Conservation (phyloP, 2,329 filamentous ascomycete species). For the Nemania abortiva region DNA sequence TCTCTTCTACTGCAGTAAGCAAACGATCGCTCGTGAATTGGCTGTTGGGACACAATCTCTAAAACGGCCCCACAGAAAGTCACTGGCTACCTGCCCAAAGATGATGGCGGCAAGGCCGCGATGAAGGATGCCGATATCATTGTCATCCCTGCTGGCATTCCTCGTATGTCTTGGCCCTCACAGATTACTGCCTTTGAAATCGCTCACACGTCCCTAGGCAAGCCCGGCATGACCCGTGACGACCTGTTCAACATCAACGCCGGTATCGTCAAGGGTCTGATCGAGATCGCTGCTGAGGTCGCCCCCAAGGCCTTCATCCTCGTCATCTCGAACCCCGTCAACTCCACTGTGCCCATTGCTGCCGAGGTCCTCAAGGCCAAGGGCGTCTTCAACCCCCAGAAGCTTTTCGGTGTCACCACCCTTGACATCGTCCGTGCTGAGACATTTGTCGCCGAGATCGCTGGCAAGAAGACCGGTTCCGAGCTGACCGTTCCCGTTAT, state of each 20-base stretch:
- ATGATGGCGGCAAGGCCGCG: slow-evolving; percentile 86
- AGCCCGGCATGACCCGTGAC: slow-evolving; percentile 99
- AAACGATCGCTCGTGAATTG: slow-evolving; percentile 20
- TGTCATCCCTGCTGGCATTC: slow-evolving; percentile 97
- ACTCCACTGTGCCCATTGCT: slow-evolving; percentile 97
- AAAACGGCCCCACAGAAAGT: slow-evolving; percentile 72
- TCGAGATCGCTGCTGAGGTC: slow-evolving; percentile 87
- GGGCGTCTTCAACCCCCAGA: slow-evolving; percentile 93
- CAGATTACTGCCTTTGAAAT: slow-evolving; percentile 28
- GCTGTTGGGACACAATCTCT: slow-evolving; percentile 39
- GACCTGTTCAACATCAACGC: slow-evolving; percentile 99
- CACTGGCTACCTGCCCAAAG: slow-evolving; percentile 86
- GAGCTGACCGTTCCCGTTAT: slow-evolving; percentile 91
- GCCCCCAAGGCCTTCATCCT: slow-evolving; percentile 94
- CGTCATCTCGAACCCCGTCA: slow-evolving; percentile 99
- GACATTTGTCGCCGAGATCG: slow-evolving; percentile 91
- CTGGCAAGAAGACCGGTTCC: slow-evolving; percentile 83
- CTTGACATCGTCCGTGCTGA: slow-evolving; percentile 98
- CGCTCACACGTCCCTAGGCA: slow-evolving; percentile 70
- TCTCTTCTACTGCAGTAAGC: slow-evolving; percentile 84
- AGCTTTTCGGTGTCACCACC: slow-evolving; percentile 97
- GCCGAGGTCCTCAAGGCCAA: slow-evolving; percentile 96
- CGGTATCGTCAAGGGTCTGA: slow-evolving; percentile 93
- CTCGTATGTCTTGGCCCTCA: slow-evolving; percentile 72
- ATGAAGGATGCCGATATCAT: slow-evolving; percentile 95